A percentile compares a stretch with the other conserved stretches of the same genome.
phyloP scores from a whole-genome alignment of 768 basidiomycete species.

The Kwoniella dendrophila region DNA sequence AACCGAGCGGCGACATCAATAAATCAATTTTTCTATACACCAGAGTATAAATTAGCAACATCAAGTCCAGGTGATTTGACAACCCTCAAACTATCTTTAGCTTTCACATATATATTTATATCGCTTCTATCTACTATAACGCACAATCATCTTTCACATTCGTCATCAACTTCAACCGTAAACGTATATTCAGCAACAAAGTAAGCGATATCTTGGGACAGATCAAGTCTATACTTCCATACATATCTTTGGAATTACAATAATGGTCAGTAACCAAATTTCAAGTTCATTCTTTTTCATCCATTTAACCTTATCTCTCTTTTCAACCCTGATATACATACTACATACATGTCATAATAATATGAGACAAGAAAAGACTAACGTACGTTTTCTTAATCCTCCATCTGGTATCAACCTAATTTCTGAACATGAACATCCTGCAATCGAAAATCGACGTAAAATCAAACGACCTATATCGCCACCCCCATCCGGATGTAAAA shows the following conservation, averaged over 20 bases:
- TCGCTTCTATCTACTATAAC: not conserved
- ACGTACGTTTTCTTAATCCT: conserved; percentile 23
- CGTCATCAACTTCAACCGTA: no score
- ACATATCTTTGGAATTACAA: no score
- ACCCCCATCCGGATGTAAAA: conserved; percentile 7
- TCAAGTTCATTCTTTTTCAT: not conserved
- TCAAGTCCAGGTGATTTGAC: not conserved
- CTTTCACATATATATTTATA: not conserved
- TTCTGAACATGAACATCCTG: not conserved
- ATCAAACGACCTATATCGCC: conserved; percentile 12
- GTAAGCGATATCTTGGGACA: no score
- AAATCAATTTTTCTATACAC: no score
- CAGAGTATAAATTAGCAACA: not conserved
- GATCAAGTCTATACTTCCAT: no score
- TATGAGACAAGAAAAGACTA: conserved; percentile 5
- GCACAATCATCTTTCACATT: no score
- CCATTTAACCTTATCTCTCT: not conserved
- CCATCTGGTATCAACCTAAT: not conserved
- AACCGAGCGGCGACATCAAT: conserved; percentile 7
- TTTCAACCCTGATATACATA: not conserved
- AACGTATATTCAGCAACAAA: no score
- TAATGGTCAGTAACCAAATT: not conserved
- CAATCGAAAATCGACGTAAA: conserved; percentile 1
- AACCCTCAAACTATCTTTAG: not conserved
- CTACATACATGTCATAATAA: not conserved